A percentile compares a stretch with the other conserved stretches of the same genome.
Evolutionary conservation across 2,329 filamentous ascomycete genomes (phyloP).

Genomic region (Colletotrichum magnum): DNA sequence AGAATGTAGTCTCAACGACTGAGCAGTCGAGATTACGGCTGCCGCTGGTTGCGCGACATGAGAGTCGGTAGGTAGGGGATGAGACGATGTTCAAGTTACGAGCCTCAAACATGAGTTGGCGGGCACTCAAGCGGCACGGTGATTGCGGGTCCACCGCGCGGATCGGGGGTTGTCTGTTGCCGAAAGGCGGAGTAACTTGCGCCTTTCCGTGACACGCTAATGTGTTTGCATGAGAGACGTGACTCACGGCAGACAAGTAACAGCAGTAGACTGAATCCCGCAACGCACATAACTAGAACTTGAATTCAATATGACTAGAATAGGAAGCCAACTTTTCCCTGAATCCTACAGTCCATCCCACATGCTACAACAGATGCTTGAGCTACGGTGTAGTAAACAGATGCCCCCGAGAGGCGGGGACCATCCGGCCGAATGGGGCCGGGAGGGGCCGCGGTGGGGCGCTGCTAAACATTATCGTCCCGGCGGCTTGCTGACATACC

Average conservation of each 20-base stretch:
- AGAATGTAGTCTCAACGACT: not conserved
- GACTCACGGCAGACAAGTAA: no score
- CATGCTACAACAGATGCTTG: no score
- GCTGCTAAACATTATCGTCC: not conserved
- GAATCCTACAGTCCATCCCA: no score
- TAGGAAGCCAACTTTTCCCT: no score
- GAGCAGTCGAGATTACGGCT: not conserved
- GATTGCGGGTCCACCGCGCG: not conserved
- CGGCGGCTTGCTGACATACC: no score
- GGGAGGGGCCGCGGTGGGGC: constrained; percentile 6
- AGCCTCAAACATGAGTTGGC: constrained; percentile 1
- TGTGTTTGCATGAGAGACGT: not conserved
- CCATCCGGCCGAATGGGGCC: not conserved
- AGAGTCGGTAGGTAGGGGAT: not conserved
- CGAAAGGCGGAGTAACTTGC: constrained; percentile 17
- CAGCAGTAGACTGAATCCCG: no score
- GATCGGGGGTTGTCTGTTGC: constrained; percentile 1
- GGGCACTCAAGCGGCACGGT: not conserved
- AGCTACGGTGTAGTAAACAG: no score
- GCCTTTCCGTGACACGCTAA: not conserved
- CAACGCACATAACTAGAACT: no score
- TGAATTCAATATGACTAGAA: no score
- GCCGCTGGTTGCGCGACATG: no score
- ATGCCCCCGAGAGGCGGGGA: no score
- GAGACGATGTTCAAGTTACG: not conserved